Evolutionary conservation across 352 stramenopile genomes (phyloP).

Genomic region (Pythium aquatile): DNA sequence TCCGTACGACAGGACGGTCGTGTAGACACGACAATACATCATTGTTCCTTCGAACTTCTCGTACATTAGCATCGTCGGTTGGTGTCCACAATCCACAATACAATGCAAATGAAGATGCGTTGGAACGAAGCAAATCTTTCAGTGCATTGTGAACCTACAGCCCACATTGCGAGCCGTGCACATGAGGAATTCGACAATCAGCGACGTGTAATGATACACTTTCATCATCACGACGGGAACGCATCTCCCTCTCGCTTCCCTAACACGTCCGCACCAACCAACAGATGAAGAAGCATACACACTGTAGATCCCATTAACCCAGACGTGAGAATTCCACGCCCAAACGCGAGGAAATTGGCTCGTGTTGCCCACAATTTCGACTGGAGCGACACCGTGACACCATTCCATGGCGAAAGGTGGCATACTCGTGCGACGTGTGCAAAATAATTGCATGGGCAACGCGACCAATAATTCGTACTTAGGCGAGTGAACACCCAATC

Average conservation of each 20-base stretch:
- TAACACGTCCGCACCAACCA: background rate
- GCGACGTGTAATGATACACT: background rate
- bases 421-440: constrained; percentile 1
- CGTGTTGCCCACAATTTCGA: background rate
- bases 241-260: background rate
- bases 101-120: no score
- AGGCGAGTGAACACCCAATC: background rate
- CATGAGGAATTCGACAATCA: background rate
- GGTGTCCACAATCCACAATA: no score
- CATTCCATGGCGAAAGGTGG: background rate
- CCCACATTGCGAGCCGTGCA: no score
- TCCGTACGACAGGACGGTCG: constrained; percentile 25
- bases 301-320: background rate
- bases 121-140: no score
- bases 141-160: no score
- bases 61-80: background rate
- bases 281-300: background rate
- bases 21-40: constrained; percentile 4
- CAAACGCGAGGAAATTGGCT: background rate
- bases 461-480: constrained; percentile 9
- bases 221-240: constrained; percentile 2
- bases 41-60: background rate
- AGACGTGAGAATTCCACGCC: background rate
- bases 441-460: constrained; percentile 2
- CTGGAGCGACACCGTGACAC: background rate